Conservation (phyloP, 352 stramenopile genomes). For the Phytophthora europaea region DNA sequence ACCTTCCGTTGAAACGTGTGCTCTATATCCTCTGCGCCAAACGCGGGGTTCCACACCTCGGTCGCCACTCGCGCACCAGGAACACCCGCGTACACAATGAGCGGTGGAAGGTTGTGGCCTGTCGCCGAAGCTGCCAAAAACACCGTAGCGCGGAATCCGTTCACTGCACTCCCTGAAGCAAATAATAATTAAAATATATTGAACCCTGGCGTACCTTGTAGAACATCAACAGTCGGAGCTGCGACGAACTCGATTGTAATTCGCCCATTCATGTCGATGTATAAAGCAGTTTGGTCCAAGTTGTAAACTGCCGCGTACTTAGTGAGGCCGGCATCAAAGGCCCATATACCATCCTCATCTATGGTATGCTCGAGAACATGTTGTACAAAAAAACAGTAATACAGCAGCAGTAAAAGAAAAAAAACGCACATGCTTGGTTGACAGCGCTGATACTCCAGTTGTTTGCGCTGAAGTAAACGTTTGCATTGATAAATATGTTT, state of each 20-base stretch:
- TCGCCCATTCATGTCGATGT: background rate
- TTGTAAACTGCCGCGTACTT: too few species aligned
- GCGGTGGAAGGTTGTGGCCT: background rate
- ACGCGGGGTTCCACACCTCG: background rate
- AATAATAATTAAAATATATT: background rate
- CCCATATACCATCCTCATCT: too few species aligned
- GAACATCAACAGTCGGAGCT: background rate
- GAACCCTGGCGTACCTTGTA: background rate
- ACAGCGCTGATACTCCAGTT: too few species aligned
- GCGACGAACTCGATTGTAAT: background rate
- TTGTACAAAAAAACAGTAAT: too few species aligned
- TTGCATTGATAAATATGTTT: too few species aligned
- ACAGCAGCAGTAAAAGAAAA: too few species aligned
- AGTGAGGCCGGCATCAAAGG: too few species aligned
- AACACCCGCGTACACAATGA: background rate
- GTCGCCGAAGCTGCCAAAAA: background rate
- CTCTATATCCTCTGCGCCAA: background rate
- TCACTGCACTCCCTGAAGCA: background rate
- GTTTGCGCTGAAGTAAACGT: too few species aligned
- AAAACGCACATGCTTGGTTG: too few species aligned
- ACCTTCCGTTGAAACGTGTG: background rate
- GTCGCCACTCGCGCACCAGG: background rate
- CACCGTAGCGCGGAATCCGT: background rate
- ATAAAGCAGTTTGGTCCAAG: constrained; percentile 4
- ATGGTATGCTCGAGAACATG: too few species aligned